Conservation (phyloP, 306 rosid genomes). For the Alnus rubra region DNA sequence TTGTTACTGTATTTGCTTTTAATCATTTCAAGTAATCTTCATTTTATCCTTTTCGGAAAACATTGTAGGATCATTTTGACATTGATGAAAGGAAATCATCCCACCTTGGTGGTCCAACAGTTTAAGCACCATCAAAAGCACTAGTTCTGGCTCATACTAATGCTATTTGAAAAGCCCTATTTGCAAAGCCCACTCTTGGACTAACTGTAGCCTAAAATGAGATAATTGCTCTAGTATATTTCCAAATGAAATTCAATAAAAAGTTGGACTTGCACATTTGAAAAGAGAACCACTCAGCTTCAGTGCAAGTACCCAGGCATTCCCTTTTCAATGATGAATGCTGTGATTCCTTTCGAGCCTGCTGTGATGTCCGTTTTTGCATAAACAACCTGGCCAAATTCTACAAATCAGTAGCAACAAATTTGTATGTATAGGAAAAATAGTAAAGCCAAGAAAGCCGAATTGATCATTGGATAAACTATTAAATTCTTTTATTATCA, state of each 20-base stretch:
- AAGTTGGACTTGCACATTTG: slow-evolving; percentile 14
- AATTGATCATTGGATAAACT: background rate
- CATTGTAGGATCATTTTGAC: background rate
- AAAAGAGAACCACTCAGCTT: slow-evolving; percentile 32
- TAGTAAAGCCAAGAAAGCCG: background rate
- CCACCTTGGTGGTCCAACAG: slow-evolving; percentile 6
- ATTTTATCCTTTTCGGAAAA: background rate
- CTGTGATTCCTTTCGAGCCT: slow-evolving; percentile 93
- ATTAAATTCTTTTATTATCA: background rate
- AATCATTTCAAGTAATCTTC: slow-evolving; percentile 1
- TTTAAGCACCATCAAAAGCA: slow-evolving; percentile 16
- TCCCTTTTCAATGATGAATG: slow-evolving; percentile 95
- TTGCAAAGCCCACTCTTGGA: slow-evolving; percentile 17
- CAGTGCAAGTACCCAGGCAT: slow-evolving; percentile 73
- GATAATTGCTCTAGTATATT: slow-evolving; percentile 15
- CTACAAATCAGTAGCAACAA: slow-evolving; percentile 28
- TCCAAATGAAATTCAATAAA: slow-evolving; percentile 13
- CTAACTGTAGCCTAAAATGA: slow-evolving; percentile 9
- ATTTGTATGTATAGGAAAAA: background rate
- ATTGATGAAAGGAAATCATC: background rate
- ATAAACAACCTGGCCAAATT: slow-evolving; percentile 77
- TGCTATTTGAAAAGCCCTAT: background rate
- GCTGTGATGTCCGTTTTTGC: slow-evolving; percentile 82
- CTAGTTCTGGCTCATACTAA: background rate
- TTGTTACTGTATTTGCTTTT: slow-evolving; percentile 1